Evolutionary conservation across 495 filamentous ascomycete genomes (phyloP), one percentile per base, ranked within the genome.

Genomic region (Cercophora sp.): DNA sequence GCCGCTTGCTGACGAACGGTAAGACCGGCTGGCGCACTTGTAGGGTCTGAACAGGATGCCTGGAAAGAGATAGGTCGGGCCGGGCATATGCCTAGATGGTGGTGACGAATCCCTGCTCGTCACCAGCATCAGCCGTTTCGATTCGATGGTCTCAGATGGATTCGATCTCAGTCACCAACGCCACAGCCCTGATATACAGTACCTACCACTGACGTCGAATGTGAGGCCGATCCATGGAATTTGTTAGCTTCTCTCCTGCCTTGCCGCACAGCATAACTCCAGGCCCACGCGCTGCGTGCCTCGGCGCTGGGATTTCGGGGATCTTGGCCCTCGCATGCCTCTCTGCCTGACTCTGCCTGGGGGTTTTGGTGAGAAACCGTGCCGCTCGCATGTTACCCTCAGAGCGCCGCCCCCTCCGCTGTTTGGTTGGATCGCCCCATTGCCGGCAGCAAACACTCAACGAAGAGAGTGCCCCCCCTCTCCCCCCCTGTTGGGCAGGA

Each of bases 1-100:
- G 41, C 41, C 16, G 22, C 29, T 44, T 27, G 22, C 41, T 44
- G 22, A 26, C 41, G 41, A 44, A 44, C 41, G 41, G 41, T 16
- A 23, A 24, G 29, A 8, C 41, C 41, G 22, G 41, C 13, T 44
- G 10, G 2, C 8, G 36, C 16, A 8, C 36, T 20, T n/a, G n/a
- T n/a, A n/a, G n/a, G n/a, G n/a, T 39, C 36, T 39, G 16, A 39
- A 8, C 36, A 18, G 8, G 16, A 39, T 16, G 18, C 8, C 22
- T 44, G 8, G 22, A 15, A 16, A 15, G 41, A 25, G 20, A 19
- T 27, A 24, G 22, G 22, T 44, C 22, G 5, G 41, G 8, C 16
- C 13, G 16, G 18, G 22, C 41, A 20, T 24, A 20, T 11, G 41
- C 15, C 25, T 44, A 24, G 41, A 11, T 20, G 36, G 10, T 39